Percentiles rank a stretch among this genome's conserved stretches.
Evolutionary conservation across 2,329 filamentous ascomycete genomes (phyloP).

Genomic region (Onygena corvina): DNA sequence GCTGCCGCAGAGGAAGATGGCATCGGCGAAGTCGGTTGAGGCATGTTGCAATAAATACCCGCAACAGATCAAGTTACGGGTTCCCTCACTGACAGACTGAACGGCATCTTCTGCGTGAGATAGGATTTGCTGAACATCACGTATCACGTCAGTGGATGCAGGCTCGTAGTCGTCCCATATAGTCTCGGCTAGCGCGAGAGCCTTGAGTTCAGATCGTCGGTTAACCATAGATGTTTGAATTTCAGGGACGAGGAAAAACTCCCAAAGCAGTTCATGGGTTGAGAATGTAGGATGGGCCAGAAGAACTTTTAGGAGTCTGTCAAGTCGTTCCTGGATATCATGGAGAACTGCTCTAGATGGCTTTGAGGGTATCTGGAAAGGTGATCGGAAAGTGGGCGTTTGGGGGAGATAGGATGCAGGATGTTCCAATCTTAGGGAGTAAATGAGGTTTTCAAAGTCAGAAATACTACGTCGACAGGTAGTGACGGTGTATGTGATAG

Average conservation of each 20-base stretch:
- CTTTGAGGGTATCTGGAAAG: constrained; percentile 85
- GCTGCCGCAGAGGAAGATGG: constrained; percentile 32
- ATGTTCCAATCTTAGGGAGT: constrained; percentile 73
- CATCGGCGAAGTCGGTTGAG: constrained; percentile 38
- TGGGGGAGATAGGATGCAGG: constrained; percentile 90
- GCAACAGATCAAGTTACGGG: constrained; percentile 67
- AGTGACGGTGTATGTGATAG: constrained; percentile 75
- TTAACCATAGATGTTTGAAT: constrained; percentile 83
- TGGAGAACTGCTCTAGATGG: constrained; percentile 77
- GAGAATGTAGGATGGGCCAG: constrained; percentile 83
- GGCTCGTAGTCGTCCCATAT: constrained; percentile 83
- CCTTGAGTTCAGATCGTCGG: constrained; percentile 75
- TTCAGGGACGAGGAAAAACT: constrained; percentile 95
- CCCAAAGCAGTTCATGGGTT: constrained; percentile 96
- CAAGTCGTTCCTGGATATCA: constrained; percentile 74
- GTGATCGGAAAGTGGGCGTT: constrained; percentile 64
- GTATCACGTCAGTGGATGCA: constrained; percentile 55
- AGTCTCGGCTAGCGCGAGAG: constrained; percentile 67
- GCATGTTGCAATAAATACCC: constrained; percentile 61
- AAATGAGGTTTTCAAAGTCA: constrained; percentile 84
- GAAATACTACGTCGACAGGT: constrained; percentile 77
- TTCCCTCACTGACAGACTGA: constrained; percentile 69
- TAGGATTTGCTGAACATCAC: constrained; percentile 86
- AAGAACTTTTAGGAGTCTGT: constrained; percentile 78
- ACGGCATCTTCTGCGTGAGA: constrained; percentile 84